Evolutionary conservation across 495 filamentous ascomycete species (phyloP), one percentile per base, ranked within the genome.

Genomic region (Daldinia vernicosa): DNA sequence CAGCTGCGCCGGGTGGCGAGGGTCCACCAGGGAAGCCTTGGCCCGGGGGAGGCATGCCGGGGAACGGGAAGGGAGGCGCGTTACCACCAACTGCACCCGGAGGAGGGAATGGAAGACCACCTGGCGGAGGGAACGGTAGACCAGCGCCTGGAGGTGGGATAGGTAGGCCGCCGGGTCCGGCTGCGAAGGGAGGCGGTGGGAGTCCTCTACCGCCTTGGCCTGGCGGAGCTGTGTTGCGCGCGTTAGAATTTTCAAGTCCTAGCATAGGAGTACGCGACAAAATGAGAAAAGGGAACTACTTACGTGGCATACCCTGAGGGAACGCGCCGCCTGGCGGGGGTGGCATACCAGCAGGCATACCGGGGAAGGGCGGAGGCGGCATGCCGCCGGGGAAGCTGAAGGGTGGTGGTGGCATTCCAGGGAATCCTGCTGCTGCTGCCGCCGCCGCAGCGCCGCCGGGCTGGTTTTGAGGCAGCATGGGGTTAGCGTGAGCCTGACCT

Each of bases 401-500:
- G 28, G 72, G 71, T 7, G 74, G 74, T 3, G 67, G 62, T 1
- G 74, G 73, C 39, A 88, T 85, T 15, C 80, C 77, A 2, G 69
- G 69, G 63, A 71, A 68, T 9, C 69, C 65, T 12, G 69, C 72
- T 24, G 77, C 70, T 11, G 76, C 70, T 2, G 76, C 71, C 22
- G 75, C 75, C 45, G 70, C 74, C 63, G 66, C 87, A 19, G 88
- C 85, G n/a, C 81, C 83, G 58, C 82, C 85, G 47, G 87, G 87
- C 71, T 83, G 82, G 66, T 87, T 86, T 70, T 89, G 87, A 22
- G 83, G 87, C 67, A 95, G 87, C 84, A 94, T 92, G 40, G 93
- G 94, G 78, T 96, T 97, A 30, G 89, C 86, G 72, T 89, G 85
- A 61, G 91, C 87, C 79, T 97, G 93, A 76, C 95, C 95, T 78